Evolutionary conservation across 2,329 filamentous ascomycete species (phyloP).

Genomic region (Venturia carpophila): DNA sequence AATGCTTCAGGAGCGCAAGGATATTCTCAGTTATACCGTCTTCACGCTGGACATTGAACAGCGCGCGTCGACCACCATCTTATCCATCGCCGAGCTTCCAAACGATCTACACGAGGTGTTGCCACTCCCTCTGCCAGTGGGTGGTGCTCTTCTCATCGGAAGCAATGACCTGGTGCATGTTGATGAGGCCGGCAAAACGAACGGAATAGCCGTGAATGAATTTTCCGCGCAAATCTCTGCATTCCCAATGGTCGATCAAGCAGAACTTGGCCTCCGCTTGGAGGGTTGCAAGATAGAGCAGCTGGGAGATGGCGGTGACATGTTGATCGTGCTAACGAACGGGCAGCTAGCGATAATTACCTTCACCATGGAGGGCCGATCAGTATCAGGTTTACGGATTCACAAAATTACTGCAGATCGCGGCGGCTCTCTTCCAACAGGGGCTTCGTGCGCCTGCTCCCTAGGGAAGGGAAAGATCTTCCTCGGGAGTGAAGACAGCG

Average conservation of each 20-base stretch:
- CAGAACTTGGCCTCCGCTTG: conserved; percentile 67
- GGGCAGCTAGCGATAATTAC: conserved; percentile 67
- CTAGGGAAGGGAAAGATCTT: conserved; percentile 67
- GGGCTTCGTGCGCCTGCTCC: conserved; percentile 61
- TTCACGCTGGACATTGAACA: conserved; percentile 93
- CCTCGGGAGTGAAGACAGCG: conserved; percentile 73
- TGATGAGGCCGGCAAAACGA: conserved; percentile 89
- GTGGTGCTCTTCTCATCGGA: conserved; percentile 79
- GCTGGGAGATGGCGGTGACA: conserved; percentile 70
- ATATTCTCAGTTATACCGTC: conserved; percentile 83
- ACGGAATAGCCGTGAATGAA: conserved; percentile 84
- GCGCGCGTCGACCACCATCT: conserved; percentile 81
- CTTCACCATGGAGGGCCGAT: conserved; percentile 83
- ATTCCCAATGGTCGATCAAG: conserved; percentile 81
- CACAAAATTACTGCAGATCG: conserved; percentile 54
- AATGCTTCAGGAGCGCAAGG: conserved; percentile 66
- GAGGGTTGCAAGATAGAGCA: conserved; percentile 75
- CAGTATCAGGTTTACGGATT: conserved; percentile 78
- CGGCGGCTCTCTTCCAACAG: conserved; percentile 54
- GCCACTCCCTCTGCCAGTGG: conserved; percentile 75
- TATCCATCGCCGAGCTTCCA: conserved; percentile 77
- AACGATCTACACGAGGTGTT: conserved; percentile 80
- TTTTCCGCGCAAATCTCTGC: conserved; percentile 76
- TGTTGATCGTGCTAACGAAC: conserved; percentile 72
- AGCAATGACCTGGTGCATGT: conserved; percentile 89